Conservation (phyloP, 805 yeast genomes). For the Metschnikowia reukaufii region DNA sequence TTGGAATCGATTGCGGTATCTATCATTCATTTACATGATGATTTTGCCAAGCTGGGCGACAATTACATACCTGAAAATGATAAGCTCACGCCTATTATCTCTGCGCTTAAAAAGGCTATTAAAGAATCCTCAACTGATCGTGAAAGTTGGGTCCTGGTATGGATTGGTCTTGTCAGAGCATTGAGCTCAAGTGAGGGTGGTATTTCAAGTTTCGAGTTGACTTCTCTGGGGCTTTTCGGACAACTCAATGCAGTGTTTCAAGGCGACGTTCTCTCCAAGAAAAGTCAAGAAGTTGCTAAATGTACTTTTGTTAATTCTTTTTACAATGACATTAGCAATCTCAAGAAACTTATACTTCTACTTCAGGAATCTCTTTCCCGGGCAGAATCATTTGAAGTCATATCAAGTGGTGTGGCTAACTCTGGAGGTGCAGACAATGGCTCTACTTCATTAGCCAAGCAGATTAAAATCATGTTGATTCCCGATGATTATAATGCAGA, state of each 20-base stretch:
- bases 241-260: constrained; percentile 15
- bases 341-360: constrained; percentile 9
- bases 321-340: constrained; percentile 21
- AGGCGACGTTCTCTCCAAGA: neutral
- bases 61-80: neutral
- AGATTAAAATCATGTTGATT: constrained; percentile 56
- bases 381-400: constrained; percentile 68
- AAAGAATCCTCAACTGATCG: constrained; percentile 1
- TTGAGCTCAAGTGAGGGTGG: constrained; percentile 13
- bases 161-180: constrained; percentile 24
- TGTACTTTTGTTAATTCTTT: constrained; percentile 47
- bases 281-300: constrained; percentile 17
- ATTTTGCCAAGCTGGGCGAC: constrained; percentile 6
- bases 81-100: constrained; percentile 1
- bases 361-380: constrained; percentile 74
- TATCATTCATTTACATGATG: constrained; percentile 4
- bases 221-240: constrained; percentile 63
- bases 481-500: constrained; percentile 17
- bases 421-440: constrained; percentile 28
- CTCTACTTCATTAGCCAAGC: constrained; percentile 67
- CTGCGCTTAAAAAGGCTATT: neutral
- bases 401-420: constrained; percentile 42
- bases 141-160: constrained; percentile 40
- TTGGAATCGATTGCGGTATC: neutral
- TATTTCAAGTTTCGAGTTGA: constrained; percentile 74